A percentile compares a stretch with the other conserved stretches of the same genome.
These are phyloP conservation scores for Acanthamoeba healyi DNA, from an alignment of 208 protist species.

Conservation along the genomic window DNA sequence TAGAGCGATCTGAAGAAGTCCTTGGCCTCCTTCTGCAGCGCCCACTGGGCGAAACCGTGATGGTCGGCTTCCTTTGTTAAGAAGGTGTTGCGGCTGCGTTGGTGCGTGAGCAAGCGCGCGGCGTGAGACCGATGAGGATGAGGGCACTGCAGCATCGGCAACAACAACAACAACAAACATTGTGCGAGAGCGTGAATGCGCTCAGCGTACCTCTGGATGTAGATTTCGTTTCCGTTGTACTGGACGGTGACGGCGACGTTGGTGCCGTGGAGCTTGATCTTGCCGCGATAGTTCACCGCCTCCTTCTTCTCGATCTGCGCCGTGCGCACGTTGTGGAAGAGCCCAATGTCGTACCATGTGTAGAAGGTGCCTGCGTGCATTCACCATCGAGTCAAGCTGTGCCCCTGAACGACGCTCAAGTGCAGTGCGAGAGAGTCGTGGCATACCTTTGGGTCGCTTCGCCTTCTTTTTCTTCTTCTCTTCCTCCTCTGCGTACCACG, in stretches of 20 bases:
- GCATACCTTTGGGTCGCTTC: constrained; percentile 48
- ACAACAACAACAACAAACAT: background rate
- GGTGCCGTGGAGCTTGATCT: constrained; percentile 74
- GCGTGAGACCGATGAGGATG: background rate
- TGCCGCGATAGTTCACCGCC: constrained; percentile 41
- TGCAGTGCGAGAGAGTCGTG: too few species aligned
- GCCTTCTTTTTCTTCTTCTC: constrained; percentile 70
- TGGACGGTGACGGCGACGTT: constrained; percentile 68
- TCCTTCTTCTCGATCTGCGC: constrained; percentile 48
- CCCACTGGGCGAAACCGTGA: constrained; percentile 62
- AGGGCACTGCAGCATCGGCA: background rate
- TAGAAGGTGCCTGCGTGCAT: constrained; percentile 46
- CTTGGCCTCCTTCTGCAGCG: constrained; percentile 58
- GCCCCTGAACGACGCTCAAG: too few species aligned
- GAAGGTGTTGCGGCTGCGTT: constrained; percentile 59
- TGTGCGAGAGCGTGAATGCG: too few species aligned
- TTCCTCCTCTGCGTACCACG: constrained; percentile 41
- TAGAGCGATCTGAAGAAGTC: constrained; percentile 54
- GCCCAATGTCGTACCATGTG: constrained; percentile 59
- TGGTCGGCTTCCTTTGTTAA: constrained; percentile 59
- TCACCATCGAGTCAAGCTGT: background rate
- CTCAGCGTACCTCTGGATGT: constrained; percentile 49
- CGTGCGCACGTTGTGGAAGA: constrained; percentile 72
- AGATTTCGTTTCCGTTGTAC: constrained; percentile 68
- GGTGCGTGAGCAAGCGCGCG: too few species aligned